These are phyloP conservation scores for Elaeis oleifera DNA, from an alignment of 202 grass and related monocot genomes.

Conservation along the genomic window DNA sequence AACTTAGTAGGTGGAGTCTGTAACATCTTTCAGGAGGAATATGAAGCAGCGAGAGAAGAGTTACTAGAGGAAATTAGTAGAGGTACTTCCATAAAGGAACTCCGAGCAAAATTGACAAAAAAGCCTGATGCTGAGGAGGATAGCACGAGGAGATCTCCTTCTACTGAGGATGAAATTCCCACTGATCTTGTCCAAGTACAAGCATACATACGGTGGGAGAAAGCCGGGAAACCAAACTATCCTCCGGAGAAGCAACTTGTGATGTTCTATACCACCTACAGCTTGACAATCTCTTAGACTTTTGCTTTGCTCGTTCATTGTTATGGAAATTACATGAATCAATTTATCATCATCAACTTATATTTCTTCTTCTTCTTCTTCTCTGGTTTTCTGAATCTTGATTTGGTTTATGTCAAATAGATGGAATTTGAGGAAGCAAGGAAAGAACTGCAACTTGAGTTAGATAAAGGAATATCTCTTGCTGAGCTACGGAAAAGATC, in stretches of 20 bases:
- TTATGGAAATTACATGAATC: too few species aligned
- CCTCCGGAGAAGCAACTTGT: slow-evolving; percentile 74
- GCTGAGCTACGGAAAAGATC: slow-evolving; percentile 68
- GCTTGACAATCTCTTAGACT: too few species aligned
- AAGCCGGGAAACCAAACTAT: slow-evolving; percentile 94
- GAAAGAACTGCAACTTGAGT: slow-evolving; percentile 66
- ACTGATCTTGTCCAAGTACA: slow-evolving; percentile 78
- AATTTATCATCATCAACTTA: too few species aligned
- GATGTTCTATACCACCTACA: slow-evolving; percentile 18
- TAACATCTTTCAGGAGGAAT: slow-evolving; percentile 61
- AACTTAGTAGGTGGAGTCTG: not conserved
- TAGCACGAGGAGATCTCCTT: slow-evolving; percentile 27
- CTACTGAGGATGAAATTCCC: slow-evolving; percentile 32
- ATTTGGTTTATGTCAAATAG: slow-evolving; percentile 40
- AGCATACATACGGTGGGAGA: slow-evolving; percentile 86
- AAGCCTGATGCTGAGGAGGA: slow-evolving; percentile 37
- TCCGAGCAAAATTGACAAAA: slow-evolving; percentile 73
- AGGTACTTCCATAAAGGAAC: slow-evolving; percentile 63
- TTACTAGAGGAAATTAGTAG: slow-evolving; percentile 71
- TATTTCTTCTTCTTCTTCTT: too few species aligned
- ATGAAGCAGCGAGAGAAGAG: slow-evolving; percentile 83
- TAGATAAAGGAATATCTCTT: slow-evolving; percentile 59
- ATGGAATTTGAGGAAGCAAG: slow-evolving; percentile 79
- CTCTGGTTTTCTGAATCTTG: too few species aligned
- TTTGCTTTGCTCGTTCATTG: too few species aligned